A percentile compares a stretch with the other conserved stretches of the same genome.
Conservation (phyloP, 2,329 filamentous ascomycete species). For the Thielaviopsis euricoi region DNA sequence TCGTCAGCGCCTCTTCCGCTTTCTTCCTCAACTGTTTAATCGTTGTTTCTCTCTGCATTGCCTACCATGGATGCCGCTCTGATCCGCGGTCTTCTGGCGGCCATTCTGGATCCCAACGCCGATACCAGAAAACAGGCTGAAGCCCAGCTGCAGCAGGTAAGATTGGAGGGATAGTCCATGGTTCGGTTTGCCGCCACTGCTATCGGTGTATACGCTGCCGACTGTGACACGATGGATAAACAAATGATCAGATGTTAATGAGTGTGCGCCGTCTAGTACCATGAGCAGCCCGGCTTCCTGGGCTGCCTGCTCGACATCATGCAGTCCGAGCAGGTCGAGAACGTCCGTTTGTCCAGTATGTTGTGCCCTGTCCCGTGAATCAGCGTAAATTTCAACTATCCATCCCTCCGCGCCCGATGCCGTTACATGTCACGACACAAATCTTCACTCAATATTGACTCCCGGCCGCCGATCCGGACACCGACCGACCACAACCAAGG, state of each 20-base stretch:
- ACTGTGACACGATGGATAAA: neutral
- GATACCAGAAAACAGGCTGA: constrained; percentile 63
- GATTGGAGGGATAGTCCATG: constrained; percentile 16
- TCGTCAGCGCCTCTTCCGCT: neutral
- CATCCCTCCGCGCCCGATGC: constrained; percentile 15
- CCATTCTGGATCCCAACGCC: constrained; percentile 58
- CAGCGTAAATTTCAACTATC: constrained; percentile 9
- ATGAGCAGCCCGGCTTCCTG: constrained; percentile 77
- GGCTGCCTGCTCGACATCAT: constrained; percentile 83
- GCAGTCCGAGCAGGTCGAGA: constrained; percentile 70
- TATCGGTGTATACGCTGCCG: neutral
- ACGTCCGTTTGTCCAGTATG: constrained; percentile 78
- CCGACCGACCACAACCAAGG: neutral
- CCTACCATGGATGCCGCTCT: constrained; percentile 54
- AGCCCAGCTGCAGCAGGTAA: constrained; percentile 66
- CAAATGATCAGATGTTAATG: neutral
- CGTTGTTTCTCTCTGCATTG: constrained; percentile 2
- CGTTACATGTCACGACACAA: constrained; percentile 6
- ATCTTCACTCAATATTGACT: neutral
- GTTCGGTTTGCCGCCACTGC: neutral
- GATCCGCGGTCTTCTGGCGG: constrained; percentile 60
- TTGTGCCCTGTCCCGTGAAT: constrained; percentile 15
- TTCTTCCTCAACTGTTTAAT: neutral
- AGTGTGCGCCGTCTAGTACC: constrained; percentile 44
- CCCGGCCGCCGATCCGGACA: neutral